Evolutionary conservation across 495 filamentous ascomycete genomes (phyloP), one percentile per base, ranked within the genome.

Genomic region (Lindgomyces ingoldianus): DNA sequence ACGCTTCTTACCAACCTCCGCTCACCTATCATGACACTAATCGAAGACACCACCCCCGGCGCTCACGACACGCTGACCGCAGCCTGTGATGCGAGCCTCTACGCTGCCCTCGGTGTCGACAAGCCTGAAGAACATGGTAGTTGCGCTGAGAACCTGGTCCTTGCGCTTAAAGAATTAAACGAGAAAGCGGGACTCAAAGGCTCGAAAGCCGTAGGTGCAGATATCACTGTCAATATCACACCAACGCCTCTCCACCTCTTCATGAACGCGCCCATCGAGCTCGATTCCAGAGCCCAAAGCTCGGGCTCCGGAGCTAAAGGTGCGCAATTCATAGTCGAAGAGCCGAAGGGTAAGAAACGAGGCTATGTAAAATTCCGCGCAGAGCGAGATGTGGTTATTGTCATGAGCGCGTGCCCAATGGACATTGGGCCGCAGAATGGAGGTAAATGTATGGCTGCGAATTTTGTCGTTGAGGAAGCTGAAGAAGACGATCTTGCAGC

Each of bases 321-420:
- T 49, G 51, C 53, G 50, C 39, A 18, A 16, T 54, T 54, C 51
- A 76, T 27, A 53, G 70, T 76, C 64, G 69, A 67, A 19, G 70
- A 70, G 46, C 75, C 75, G 4, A 67, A 69, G 46, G 61, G 70
- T 49, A 74, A 73, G 57, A 71, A 68, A 60, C 68, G 73, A 42
- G 67, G 73, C 27, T 78, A 68, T 54, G 75, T 78, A 30, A 65
- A 67, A 8, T 65, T 78, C 29, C 66, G 70, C n/a, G 76, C 76
- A 11, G 73, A 76, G 62, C 66, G 74, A 10, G 75, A 78, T 58
- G 63, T 75, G 3, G 75, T 78, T 11, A 67, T 78, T 14, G 74
- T 77, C 18, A 75, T 78, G 73, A 77, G 75, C 53, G 75, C 76
- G 0, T 78, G 76, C 64, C 75, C 75, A 19, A 73, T 75, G 62